phyloP scores from a whole-genome alignment of 495 filamentous ascomycete species.

The Penicillium odoratum region DNA sequence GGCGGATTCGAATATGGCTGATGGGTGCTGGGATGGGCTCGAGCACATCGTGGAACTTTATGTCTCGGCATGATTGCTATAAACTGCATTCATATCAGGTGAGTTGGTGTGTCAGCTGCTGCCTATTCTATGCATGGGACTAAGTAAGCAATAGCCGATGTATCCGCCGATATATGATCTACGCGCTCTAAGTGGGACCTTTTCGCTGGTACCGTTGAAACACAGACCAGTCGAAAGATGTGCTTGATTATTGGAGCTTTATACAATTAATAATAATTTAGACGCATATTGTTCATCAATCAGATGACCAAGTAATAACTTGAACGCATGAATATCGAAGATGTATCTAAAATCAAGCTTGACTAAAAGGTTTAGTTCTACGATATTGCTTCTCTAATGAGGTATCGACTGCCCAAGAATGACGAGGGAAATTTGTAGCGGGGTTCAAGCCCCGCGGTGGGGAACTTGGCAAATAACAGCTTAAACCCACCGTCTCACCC shows the following conservation, averaged over 20 bases:
- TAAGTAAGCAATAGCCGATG: neutral
- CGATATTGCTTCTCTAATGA: too few species aligned
- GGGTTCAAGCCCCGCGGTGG: too few species aligned
- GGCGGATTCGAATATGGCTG: neutral
- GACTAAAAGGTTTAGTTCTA: too few species aligned
- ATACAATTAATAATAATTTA: too few species aligned
- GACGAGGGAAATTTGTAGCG: too few species aligned
- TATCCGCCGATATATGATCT: neutral
- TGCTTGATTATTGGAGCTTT: too few species aligned
- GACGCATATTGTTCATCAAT: too few species aligned
- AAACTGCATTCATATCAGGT: neutral
- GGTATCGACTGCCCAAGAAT: too few species aligned
- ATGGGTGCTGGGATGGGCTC: conserved; percentile 18
- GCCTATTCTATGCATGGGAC: neutral
- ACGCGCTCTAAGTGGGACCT: neutral
- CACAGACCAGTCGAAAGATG: too few species aligned
- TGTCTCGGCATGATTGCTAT: conserved; percentile 1
- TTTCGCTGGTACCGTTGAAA: neutral
- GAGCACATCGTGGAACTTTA: conserved; percentile 3
- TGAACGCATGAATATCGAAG: too few species aligned
- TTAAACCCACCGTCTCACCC: neutral
- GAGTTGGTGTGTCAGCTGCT: neutral
- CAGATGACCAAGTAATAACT: too few species aligned
- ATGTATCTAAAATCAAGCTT: too few species aligned
- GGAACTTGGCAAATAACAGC: neutral